Evolutionary conservation across 495 filamentous ascomycete species (phyloP).

Genomic region (Podospora australis): DNA sequence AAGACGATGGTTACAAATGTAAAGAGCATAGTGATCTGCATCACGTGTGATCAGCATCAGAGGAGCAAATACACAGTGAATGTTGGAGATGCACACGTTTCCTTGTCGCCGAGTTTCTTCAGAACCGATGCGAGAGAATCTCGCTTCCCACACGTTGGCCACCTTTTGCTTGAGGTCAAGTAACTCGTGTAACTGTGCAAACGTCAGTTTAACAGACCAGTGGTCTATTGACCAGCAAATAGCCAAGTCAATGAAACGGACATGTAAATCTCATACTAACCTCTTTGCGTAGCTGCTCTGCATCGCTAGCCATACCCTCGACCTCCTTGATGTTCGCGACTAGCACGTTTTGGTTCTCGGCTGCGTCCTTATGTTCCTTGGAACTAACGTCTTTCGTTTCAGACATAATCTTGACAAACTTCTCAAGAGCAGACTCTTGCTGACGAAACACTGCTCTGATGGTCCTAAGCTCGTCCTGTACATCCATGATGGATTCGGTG

Average conservation of each 20-base stretch:
- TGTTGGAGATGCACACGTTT: not conserved
- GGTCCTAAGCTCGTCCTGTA: constrained; percentile 9
- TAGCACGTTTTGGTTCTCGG: not conserved
- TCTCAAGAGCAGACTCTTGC: not conserved
- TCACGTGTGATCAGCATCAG: not conserved
- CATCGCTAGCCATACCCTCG: constrained; percentile 1
- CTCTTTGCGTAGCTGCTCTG: constrained; percentile 1
- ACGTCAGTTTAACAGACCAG: not conserved
- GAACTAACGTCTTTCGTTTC: not conserved
- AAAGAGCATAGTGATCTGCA: constrained; percentile 6
- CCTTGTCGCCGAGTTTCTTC: constrained; percentile 7
- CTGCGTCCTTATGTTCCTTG: constrained; percentile 1
- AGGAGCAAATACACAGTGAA: not conserved
- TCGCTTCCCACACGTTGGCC: constrained; percentile 6
- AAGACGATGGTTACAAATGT: constrained; percentile 7
- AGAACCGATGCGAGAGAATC: constrained; percentile 6
- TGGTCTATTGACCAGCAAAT: not conserved
- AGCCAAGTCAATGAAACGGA: too few species aligned
- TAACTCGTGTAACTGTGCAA: not conserved
- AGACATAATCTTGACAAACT: not conserved
- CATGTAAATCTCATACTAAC: not conserved
- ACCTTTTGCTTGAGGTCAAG: constrained; percentile 3
- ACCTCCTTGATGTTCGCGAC: not conserved
- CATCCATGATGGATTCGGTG: constrained; percentile 4
- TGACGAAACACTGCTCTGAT: not conserved